Base-by-base conservation (phyloP, 495 filamentous ascomycete species). In the Penicillium bialowiezense region DNA sequence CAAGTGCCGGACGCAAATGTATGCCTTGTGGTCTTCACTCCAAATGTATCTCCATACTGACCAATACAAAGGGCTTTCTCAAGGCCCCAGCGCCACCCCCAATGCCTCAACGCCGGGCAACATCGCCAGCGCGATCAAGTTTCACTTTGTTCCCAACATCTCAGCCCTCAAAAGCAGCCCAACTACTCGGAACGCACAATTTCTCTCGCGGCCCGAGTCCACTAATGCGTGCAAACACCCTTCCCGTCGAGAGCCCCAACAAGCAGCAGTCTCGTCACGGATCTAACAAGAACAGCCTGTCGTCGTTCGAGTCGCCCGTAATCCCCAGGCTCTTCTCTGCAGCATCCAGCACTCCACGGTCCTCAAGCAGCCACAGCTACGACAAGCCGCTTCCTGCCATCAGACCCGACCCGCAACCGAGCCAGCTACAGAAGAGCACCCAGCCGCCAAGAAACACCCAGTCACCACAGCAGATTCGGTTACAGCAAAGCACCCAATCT, bases 61-160 rank as follows among this genome's bases (percentile, higher is more conserved):
- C 39, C 37, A 14, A 46, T 14, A 46, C 15, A 20, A 33, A 64
- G 61, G 44, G 35, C 8, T 64, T 64, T 20, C 28, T 62, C 1
- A 46, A 46, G 18, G 39, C 52, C 7, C 61, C 61, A 2, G 8
- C 55, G 18, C 55, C 45, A 2, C 62, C 35, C 8, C 44, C 55
- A 41, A 46, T 64, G 23, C 62, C 68, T 3, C 62, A 69, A 46
- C 72, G 80, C 44, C 72, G 80, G 53, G 78, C 73, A 24, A 80
- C 80, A n/a, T 87, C 85, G 13, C 80, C 82, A 12, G 77, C 76
- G 47, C 74, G 67, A 19, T 76, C 70, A 1, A 73, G 71, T 9
- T 82, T 88, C 45, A 77, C 76, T 3, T 63, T 88, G n/a, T 90
- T 88, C 50, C 84, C 86, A 13, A 62, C 74, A 9, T 75, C 74